phyloP scores from a whole-genome alignment of 306 rosid genomes.

The Aeschynomene evenia region DNA sequence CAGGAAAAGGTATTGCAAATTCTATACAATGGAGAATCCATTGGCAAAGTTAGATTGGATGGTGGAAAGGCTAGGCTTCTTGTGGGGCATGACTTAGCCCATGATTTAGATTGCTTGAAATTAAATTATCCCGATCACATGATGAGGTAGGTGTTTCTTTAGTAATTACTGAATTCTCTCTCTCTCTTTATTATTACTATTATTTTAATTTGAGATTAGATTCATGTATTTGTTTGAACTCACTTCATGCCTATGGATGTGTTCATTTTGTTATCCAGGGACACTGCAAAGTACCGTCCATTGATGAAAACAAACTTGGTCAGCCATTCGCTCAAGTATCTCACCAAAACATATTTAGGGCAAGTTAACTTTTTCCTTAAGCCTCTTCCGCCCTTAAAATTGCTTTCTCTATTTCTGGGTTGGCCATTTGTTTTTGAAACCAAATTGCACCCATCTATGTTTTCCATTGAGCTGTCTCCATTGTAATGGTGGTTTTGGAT shows the following conservation, averaged over 20 bases:
- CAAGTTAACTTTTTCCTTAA: slow-evolving; percentile 41
- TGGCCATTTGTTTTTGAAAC: slow-evolving; percentile 10
- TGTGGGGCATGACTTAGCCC: slow-evolving; percentile 76
- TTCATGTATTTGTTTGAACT: slow-evolving; percentile 8
- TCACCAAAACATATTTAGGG: slow-evolving; percentile 80
- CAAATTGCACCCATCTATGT: neutral
- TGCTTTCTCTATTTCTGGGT: neutral
- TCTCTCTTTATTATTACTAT: too few relatives aligned
- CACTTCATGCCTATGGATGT: slow-evolving; percentile 12
- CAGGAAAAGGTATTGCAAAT: slow-evolving; percentile 59
- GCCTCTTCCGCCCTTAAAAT: neutral
- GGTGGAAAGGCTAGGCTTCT: slow-evolving; percentile 81
- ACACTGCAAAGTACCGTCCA: slow-evolving; percentile 76
- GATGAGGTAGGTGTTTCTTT: slow-evolving; percentile 57
- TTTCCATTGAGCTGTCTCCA: neutral
- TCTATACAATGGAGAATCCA: slow-evolving; percentile 66
- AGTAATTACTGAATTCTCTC: neutral
- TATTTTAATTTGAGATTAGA: slow-evolving; percentile 6
- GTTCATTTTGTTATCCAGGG: slow-evolving; percentile 53
- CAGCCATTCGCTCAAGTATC: slow-evolving; percentile 88
- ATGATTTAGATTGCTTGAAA: slow-evolving; percentile 72
- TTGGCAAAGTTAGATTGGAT: slow-evolving; percentile 49
- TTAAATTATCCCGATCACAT: slow-evolving; percentile 67
- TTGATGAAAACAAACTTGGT: slow-evolving; percentile 79
- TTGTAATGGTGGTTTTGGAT: slow-evolving; percentile 38